Percentiles rank a stretch among this genome's conserved stretches.
Evolutionary conservation across 495 filamentous ascomycete genomes (phyloP).

Genomic region (Thozetella sp.): DNA sequence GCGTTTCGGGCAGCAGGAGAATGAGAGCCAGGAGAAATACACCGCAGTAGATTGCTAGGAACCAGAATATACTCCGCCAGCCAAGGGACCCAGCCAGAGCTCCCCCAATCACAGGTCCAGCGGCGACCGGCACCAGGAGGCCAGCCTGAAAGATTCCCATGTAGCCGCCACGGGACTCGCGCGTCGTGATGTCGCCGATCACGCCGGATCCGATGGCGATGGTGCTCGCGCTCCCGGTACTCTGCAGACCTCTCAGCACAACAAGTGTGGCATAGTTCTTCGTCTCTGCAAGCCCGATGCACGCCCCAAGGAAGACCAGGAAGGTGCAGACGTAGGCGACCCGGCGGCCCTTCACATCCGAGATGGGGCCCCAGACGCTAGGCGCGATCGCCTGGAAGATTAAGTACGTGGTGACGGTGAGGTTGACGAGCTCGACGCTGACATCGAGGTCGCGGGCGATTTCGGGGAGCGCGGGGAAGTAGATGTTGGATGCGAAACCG

Average conservation of each 20-base stretch:
- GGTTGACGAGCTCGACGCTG: conserved; percentile 44
- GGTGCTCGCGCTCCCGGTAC: conserved; percentile 51
- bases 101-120: conserved; percentile 60
- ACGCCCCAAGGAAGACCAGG: conserved; percentile 46
- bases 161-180: conserved; percentile 53
- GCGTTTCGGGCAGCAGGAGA: conserved; percentile 54
- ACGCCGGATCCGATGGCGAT: conserved; percentile 59
- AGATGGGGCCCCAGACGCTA: conserved; percentile 50
- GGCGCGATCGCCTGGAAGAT: conserved; percentile 54
- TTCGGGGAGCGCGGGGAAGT: conserved; percentile 50
- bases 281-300: conserved; percentile 47
- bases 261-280: conserved; percentile 48
- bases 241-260: conserved; percentile 50
- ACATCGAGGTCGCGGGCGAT: conserved; percentile 44
- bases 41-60: conserved; percentile 49
- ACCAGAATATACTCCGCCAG: conserved; percentile 62
- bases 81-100: conserved; percentile 50
- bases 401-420: conserved; percentile 55
- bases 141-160: conserved; percentile 58
- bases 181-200: conserved; percentile 56
- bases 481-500: conserved; percentile 56
- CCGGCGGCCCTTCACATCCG: conserved; percentile 50
- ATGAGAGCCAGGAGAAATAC: conserved; percentile 41
- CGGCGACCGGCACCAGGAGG: conserved; percentile 43
- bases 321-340: conserved; percentile 47